Base-by-base conservation (phyloP, 129 eudicot species). In the Pittosporum tobira region DNA sequence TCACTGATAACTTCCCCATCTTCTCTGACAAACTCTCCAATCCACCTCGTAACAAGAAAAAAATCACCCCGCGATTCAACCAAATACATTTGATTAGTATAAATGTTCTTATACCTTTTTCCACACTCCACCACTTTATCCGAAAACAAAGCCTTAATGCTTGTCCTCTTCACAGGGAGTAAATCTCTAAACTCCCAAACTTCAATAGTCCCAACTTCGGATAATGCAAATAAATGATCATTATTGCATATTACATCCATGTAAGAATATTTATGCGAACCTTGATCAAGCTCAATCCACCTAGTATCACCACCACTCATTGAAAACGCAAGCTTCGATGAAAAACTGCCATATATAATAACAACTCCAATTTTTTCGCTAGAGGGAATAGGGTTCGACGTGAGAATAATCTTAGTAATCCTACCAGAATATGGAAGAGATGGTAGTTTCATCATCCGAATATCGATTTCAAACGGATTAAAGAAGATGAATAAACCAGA, bases 21-120 rank as follows among this genome's bases (percentile, higher is more conserved):
- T 1, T 47, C 63, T 16, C 36, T 60, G 3, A 73, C 75, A 63
- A 34, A 64, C 48, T 64, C 73, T 1, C 73, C 73, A 16, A 62
- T 29, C 6, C 9, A 13, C 54, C 67, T 68, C 7, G 6, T 9
- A 8, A 60, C 65, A 3, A 68, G 44, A 30, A 52, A 28, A 20
- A 71, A 1, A 21, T 20, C 31, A 6, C 69, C 65, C 0, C 0
- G 11, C 0, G 69, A 53, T 37, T 48, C 46, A 2, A 51, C 73
- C 23, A 73, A 24, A 21, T 61, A 73, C 40, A n/a, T 47, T 3
- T 21, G 40, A 5, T 36, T 12, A 1, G 71, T 36, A 29, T 19
- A 19, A 38, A 1, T 10, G 40, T 18, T 49, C 1, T 15, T 31
- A 9, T 14, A 1, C 4, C 13, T 3, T 5, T 16, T 6, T n/a